Evolutionary conservation across 495 filamentous ascomycete genomes (phyloP), one percentile per base, ranked within the genome.

Genomic region (Peziza echinospora): DNA sequence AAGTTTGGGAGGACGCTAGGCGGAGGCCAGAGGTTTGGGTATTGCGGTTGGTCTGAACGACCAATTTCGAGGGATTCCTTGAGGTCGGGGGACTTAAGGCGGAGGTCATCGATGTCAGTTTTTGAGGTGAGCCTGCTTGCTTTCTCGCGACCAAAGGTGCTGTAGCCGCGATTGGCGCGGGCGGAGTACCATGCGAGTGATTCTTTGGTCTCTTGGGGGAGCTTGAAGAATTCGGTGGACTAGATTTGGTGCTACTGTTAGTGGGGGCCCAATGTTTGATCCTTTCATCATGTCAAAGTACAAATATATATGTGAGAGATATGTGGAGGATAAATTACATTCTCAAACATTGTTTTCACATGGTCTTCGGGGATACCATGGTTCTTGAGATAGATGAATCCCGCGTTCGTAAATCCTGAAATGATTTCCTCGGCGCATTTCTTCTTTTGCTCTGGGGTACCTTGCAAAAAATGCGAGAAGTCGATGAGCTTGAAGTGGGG

Each of bases 371-470:
- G 67, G 47, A 96, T 80, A 23, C 72, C 65, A 55, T 83, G 78
- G 57, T 85, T 75, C 44, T 75, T 80, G 39, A 96, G 73, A 62
- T 94, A 96, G 56, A 93, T 71, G 63, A 94, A 96, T 25, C 87
- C 87, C 4, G 83, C 82, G 7, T 70, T 76, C 47, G 80, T 78
- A 64, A 96, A 93, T 17, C 82, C 86, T 21, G 72, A 54, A 21
- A 85, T 73, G 49, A 94, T 75, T 28, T 77, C 69, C 23, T 72
- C 58, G 2, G 84, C 86, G 5, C 80, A 76, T 41, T 70, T 55
- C 46, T 69, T 65, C 50, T 78, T 81, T 40, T 79, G 67, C 25
- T 71, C 59, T 0, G 73, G 65, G 13, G 69, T 70, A 4, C 76
- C 77, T 39, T 73, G 60, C 24, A 82, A 71, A 62, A 92, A 91